Conservation (phyloP, 225 moss, liverwort and hornwort genomes). For the Neckera pumila region DNA sequence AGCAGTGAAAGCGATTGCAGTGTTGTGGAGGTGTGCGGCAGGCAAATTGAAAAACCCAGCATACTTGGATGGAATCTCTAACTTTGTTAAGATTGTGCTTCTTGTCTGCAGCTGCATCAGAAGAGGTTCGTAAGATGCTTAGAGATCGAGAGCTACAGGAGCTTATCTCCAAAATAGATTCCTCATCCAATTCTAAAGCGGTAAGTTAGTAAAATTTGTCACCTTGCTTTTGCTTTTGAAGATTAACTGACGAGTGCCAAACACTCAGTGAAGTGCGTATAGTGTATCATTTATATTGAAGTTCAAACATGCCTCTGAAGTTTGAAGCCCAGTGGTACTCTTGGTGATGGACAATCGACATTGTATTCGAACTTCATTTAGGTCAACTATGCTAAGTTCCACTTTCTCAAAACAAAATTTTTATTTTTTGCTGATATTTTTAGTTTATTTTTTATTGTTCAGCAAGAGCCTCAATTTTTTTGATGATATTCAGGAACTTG, state of each 20-base stretch:
- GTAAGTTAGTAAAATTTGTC: constrained; percentile 4
- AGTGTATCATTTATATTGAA: background rate
- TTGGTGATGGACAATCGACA: background rate
- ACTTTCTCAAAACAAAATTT: background rate
- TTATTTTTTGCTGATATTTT: background rate
- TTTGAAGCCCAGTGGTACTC: background rate
- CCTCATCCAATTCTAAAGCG: constrained; percentile 51
- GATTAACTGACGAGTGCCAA: background rate
- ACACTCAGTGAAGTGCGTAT: background rate
- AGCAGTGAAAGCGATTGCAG: background rate
- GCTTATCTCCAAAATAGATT: constrained; percentile 59
- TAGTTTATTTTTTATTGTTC: background rate
- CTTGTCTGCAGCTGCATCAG: constrained; percentile 53
- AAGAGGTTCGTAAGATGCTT: constrained; percentile 60
- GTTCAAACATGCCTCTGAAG: background rate
- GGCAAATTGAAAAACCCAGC: background rate
- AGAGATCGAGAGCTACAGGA: constrained; percentile 60
- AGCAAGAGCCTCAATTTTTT: background rate
- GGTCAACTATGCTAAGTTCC: background rate
- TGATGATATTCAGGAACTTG: constrained; percentile 54
- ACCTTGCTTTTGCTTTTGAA: background rate
- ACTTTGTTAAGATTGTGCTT: background rate
- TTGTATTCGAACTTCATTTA: background rate
- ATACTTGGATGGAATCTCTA: background rate
- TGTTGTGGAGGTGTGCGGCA: background rate